Evolutionary conservation across 2,329 filamentous ascomycete genomes (phyloP), one percentile per base, ranked within the genome.

Genomic region (Talaromyces rugulosus): DNA sequence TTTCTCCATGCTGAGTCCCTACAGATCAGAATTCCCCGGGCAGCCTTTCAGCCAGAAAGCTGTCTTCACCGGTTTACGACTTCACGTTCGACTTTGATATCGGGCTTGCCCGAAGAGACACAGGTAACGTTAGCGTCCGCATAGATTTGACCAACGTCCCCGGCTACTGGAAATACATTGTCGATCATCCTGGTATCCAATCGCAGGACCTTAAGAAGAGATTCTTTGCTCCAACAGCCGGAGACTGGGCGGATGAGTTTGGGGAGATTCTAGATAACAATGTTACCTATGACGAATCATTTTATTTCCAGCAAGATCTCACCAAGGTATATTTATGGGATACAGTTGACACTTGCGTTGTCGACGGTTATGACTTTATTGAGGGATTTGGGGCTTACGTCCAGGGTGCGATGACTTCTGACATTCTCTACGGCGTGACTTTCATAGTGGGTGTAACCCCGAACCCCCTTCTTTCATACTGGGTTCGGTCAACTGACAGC

Each of bases 11-110:
- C 30, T 34, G 2, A 34, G 5, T 34, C 11, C 16, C 30, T 33
- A 18, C 23, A 57, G 55, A 57, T 28, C 55, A 57, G 18, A 18
- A 42, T 12, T 4, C 44, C 11, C 23, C 55, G n/a, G 33, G 31
- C 5, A 11, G n/a, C 2, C 1, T 57, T 44, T n/a, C n/a, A n/a
- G n/a, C n/a, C n/a, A n/a, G n/a, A n/a, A 57, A 28, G 7, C n/a
- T 23, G 14, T 28, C 55, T 2, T 57, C 55, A 16, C 12, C 5
- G 9, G 40, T 57, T 12, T 57, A 57, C 9, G 34, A 57, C 14
- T 57, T 57, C 27, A 30, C 55, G 18, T 57, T 57, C 28, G 55
- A 57, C n/a, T 57, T 44, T 28, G 36, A 57, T 14, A 12, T 57
- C 3, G 23, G n/a, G 7, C 55, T 57, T 5, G 55, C 55, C 11